Evolutionary conservation across 176 grass and related monocot genomes (phyloP).

Genomic region (Triticum urartu): DNA sequence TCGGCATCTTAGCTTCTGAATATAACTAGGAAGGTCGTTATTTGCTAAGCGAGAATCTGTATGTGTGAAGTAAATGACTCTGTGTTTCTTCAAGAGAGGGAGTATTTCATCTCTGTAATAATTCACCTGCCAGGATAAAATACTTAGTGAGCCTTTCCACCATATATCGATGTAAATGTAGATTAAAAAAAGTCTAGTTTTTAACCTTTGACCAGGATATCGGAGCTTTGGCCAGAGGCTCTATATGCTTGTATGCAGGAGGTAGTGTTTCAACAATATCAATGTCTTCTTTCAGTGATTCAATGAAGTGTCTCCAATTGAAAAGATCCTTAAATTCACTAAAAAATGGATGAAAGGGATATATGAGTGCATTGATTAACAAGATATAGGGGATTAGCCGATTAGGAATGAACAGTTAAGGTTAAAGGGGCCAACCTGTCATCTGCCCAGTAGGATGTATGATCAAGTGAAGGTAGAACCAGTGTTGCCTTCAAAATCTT

Average conservation of each 20-base stretch:
- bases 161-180: constrained; percentile 17
- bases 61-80: constrained; percentile 97
- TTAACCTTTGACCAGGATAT: constrained; percentile 99
- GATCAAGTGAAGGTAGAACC: constrained; percentile 97
- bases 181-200: neutral
- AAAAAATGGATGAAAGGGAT: constrained; percentile 29
- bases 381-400: neutral
- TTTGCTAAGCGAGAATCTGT: constrained; percentile 97
- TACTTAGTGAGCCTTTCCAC: constrained; percentile 24
- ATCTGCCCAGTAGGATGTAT: constrained; percentile 99
- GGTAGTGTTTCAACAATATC: constrained; percentile 91
- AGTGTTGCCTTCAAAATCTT: constrained; percentile 94
- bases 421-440: constrained; percentile 51
- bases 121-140: constrained; percentile 62
- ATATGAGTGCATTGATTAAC: constrained; percentile 8
- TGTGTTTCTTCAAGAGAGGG: constrained; percentile 80
- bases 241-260: constrained; percentile 54
- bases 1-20: constrained; percentile 92
- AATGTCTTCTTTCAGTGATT: constrained; percentile 88
- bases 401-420: constrained; percentile 10
- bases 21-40: constrained; percentile 87
- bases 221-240: constrained; percentile 84
- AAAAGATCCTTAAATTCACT: constrained; percentile 99
- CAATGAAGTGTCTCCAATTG: constrained; percentile 96
- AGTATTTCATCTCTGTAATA: constrained; percentile 97